Base-by-base conservation (phyloP, 176 grass and related monocot species). In the Musa itinerans region DNA sequence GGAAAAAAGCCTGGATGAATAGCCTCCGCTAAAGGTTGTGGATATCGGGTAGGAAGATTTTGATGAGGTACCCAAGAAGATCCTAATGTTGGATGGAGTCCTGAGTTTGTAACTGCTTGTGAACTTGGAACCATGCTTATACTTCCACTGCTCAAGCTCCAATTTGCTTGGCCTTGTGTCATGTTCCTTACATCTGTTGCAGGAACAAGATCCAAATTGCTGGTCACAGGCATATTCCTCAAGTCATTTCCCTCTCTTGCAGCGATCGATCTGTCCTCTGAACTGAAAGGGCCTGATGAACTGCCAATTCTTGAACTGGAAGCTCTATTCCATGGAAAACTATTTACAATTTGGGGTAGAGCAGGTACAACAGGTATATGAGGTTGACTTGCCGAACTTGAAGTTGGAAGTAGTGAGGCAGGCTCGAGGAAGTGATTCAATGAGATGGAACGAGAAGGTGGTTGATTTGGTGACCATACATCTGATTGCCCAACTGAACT, bases 21-120 rank as follows among this genome's bases (percentile, higher is more conserved):
- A 81, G 76, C 83, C 83, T 85, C 87, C 17, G 82, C 61, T 34
- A 89, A 79, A 65, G 82, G 83, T 74, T 83, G 74, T 61, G 82
- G 78, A 79, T 81, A 81, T 29, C 80, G 87, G 15, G 82, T 64
- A 54, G 55, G 76, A 43, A 43, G 34, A 43, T 82, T 87, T 74
- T 79, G 87, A 54, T 83, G 85, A 79, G 74, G 8, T 52, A 77
- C 19, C 83, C 62, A 85, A 21, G 80, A 27, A 22, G 79, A 68
- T 53, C 74, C 84, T 63, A 74, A 63, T 71, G 82, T 80, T 55
- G 83, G 78, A 81, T 76, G 84, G 62, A 79, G 62, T 27, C 76
- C 49, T 76, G 80, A 83, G 72, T 21, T 83, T 48, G 75, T 49
- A 73, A 70, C 82, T 79, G 78, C 19, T 73, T 81, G 82, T 74